Evolutionary conservation across 176 grass and related monocot genomes (phyloP), one percentile per base, ranked within the genome.

Genomic region (Hsuehochloa calcarea): DNA sequence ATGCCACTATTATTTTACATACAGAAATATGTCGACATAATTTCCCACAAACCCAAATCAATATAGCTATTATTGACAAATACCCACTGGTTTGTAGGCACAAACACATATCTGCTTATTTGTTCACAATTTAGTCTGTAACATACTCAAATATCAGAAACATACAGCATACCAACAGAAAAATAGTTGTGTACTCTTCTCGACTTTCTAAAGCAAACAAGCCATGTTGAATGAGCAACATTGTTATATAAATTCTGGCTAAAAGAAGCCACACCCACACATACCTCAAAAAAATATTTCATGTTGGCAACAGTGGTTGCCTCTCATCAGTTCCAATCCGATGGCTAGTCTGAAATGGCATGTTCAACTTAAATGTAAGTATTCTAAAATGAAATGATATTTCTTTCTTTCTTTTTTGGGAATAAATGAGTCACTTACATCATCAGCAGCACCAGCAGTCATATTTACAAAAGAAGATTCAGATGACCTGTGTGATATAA

Each of bases 381-480:
- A 6, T 22, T 35, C 20, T 22, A 11, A 74, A 80, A 85, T 40
- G 29, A 80, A 82, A 65, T 5, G 3, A 46, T 45, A 56, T 27
- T 55, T 74, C 6, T 74, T n/a, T 26, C 26, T 20, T 54, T 83
- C 46, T 76, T 26, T 75, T 66, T 40, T 17, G 46, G 11, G 79
- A 44, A 4, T 11, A 72, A 86, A 64, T 13, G 9, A 62, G 80
- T 15, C 29, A 72, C 80, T 83, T 90, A 98, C 96, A 87, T 95
- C 96, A 66, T 87, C 96, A 84, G 91, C 71, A 40, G 96, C 93
- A 68, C 93, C 91, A 90, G 93, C 91, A 92, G 96, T 90, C 93
- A 98, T 95, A 89, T 98, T 95, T 90, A 95, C 85, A 87, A 98
- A 98, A 87, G 95, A 91, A 87, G 91, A 91, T 66, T 98, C 96